Evolutionary conservation across 768 basidiomycete species (phyloP).

Genomic region (Lactifluus rugatus): DNA sequence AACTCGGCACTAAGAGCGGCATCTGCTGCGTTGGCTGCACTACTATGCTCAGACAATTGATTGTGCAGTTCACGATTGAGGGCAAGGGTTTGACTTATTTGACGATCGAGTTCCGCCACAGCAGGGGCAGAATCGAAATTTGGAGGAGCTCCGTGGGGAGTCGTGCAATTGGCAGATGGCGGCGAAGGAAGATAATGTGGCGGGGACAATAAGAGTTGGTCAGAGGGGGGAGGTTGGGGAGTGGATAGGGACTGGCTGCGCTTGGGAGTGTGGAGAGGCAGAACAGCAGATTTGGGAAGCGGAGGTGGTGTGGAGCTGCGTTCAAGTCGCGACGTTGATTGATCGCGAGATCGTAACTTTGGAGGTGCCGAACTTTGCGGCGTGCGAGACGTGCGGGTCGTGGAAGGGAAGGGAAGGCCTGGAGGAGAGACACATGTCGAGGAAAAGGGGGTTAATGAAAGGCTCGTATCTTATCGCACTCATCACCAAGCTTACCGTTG

Average conservation of each 20-base stretch:
- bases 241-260: slow-evolving; percentile 22
- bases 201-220: slow-evolving; percentile 11
- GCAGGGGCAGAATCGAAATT: slow-evolving; percentile 52
- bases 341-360: slow-evolving; percentile 39
- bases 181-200: slow-evolving; percentile 12
- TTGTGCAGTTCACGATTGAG: slow-evolving; percentile 57
- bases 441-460: slow-evolving; percentile 21
- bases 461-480: slow-evolving; percentile 12
- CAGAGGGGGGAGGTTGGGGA: slow-evolving; percentile 15
- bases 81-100: slow-evolving; percentile 54
- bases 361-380: slow-evolving; percentile 37
- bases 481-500: slow-evolving; percentile 42
- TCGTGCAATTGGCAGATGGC: slow-evolving; percentile 9
- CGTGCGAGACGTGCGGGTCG: slow-evolving; percentile 12
- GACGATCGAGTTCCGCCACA: slow-evolving; percentile 64
- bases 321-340: slow-evolving; percentile 18
- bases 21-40: slow-evolving; percentile 38
- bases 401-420: slow-evolving; percentile 21
- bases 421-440: neutral
- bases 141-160: slow-evolving; percentile 30
- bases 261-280: slow-evolving; percentile 64
- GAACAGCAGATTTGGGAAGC: slow-evolving; percentile 69
- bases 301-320: slow-evolving; percentile 76
- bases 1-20: slow-evolving; percentile 52
- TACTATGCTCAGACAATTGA: slow-evolving; percentile 48